Evolutionary conservation across 1,139 yeast genomes (phyloP).

Genomic region (Fermentozyma sake): DNA sequence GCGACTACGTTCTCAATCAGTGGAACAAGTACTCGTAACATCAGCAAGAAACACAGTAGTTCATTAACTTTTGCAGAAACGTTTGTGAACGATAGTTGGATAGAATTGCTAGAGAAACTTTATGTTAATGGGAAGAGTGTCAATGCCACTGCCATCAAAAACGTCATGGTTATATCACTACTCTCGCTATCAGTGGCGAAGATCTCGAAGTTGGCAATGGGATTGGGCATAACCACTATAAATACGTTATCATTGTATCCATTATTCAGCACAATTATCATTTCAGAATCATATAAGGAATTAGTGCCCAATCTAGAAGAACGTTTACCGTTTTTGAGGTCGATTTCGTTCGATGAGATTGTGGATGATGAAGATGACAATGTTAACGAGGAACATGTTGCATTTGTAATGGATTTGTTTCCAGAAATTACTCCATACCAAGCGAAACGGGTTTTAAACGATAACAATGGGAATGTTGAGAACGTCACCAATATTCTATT

Average conservation of each 20-base stretch:
- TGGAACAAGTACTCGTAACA: conserved; percentile 7
- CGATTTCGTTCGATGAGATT: conserved; percentile 8
- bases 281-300: conserved; percentile 39
- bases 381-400: conserved; percentile 36
- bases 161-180: conserved; percentile 49
- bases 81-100: conserved; percentile 54
- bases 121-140: conserved; percentile 55
- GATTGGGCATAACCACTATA: conserved; percentile 40
- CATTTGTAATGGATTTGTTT: conserved; percentile 50
- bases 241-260: conserved; percentile 46
- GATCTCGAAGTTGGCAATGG: conserved; percentile 37
- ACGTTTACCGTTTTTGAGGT: conserved; percentile 38
- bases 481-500: conserved; percentile 53
- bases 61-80: conserved; percentile 43
- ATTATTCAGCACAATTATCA: conserved; percentile 47
- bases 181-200: conserved; percentile 45
- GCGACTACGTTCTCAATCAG: conserved; percentile 5
- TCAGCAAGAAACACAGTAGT: conserved; percentile 15
- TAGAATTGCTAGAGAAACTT: conserved; percentile 51
- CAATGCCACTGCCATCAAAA: conserved; percentile 40
- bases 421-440: conserved; percentile 48
- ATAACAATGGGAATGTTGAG: conserved; percentile 53
- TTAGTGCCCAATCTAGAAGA: conserved; percentile 48
- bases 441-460: conserved; percentile 42
- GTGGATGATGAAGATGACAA: conserved; percentile 7